Percentiles rank a stretch among this genome's conserved stretches.
Conservation (phyloP, 345 rosid species). For the Geranium brycei region DNA sequence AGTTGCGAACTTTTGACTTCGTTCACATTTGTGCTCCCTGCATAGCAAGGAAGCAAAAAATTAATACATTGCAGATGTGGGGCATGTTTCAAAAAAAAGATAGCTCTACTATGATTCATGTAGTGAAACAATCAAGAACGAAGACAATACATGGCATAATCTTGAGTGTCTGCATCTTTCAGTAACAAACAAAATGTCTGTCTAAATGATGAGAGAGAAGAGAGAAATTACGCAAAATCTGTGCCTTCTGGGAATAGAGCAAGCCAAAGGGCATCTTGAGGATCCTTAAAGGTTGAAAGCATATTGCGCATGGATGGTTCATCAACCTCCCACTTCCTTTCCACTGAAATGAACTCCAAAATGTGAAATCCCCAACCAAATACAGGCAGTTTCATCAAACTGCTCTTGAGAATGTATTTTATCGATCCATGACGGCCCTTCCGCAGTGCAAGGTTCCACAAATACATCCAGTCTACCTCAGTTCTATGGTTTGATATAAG, state of each 20-base stretch:
- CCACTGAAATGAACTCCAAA: no score
- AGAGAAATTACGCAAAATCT: slow-evolving; percentile 7
- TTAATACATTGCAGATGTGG: neutral
- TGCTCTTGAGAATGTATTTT: slow-evolving; percentile 19
- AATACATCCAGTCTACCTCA: slow-evolving; percentile 21
- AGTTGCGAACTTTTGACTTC: neutral
- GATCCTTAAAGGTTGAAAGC: slow-evolving; percentile 24
- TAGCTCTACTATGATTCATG: no score
- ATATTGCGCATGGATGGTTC: slow-evolving; percentile 15
- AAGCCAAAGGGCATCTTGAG: slow-evolving; percentile 26
- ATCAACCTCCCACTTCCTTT: slow-evolving; percentile 5
- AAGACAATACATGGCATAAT: neutral
- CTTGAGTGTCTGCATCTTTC: neutral
- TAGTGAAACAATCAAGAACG: neutral
- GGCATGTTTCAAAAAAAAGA: no score
- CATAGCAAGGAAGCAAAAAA: neutral
- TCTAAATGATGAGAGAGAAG: slow-evolving; percentile 9
- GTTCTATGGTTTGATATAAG: slow-evolving; percentile 29
- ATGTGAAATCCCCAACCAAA: slow-evolving; percentile 30
- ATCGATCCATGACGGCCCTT: slow-evolving; percentile 15
- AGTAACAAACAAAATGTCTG: neutral
- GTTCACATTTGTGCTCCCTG: neutral
- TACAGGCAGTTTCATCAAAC: slow-evolving; percentile 21
- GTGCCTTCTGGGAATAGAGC: slow-evolving; percentile 32
- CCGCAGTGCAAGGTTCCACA: slow-evolving; percentile 22